Percentiles rank a stretch among this genome's conserved stretches.
Conservation (phyloP, 345 rosid species). For the Dipteronia sinensis region DNA sequence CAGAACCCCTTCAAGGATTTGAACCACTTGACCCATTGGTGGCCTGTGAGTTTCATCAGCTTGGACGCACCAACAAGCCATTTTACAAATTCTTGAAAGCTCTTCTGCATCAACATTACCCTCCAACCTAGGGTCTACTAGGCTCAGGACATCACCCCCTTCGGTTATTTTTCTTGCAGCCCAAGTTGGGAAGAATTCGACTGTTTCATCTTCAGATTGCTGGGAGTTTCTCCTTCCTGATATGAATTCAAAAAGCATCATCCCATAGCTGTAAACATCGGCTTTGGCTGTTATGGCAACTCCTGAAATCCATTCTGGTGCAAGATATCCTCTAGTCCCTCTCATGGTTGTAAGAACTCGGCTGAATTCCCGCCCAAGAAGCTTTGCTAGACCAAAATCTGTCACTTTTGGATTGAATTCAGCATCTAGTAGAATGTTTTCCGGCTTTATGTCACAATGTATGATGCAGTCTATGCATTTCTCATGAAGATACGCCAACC, state of each 20-base stretch:
- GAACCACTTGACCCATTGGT: conserved; percentile 84
- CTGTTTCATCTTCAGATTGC: conserved; percentile 47
- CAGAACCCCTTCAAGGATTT: conserved; percentile 72
- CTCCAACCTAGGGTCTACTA: conserved; percentile 56
- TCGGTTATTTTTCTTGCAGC: conserved; percentile 50
- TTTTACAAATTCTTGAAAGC: conserved; percentile 58
- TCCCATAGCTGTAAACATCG: conserved; percentile 88
- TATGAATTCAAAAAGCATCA: conserved; percentile 81
- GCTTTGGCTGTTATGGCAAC: conserved; percentile 80
- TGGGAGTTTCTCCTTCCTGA: conserved; percentile 80
- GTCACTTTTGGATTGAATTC: conserved; percentile 78
- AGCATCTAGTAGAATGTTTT: conserved; percentile 72
- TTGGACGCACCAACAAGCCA: conserved; percentile 89
- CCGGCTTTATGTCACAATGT: conserved; percentile 89
- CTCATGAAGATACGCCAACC: conserved; percentile 76
- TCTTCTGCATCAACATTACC: conserved; percentile 55
- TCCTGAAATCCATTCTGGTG: conserved; percentile 92
- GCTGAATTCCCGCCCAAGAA: conserved; percentile 79
- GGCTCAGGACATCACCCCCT: conserved; percentile 48
- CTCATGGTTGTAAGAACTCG: conserved; percentile 80
- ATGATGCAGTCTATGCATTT: conserved; percentile 86
- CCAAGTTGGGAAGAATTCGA: conserved; percentile 60
- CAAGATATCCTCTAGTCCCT: conserved; percentile 92
- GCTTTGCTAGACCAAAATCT: conserved; percentile 87
- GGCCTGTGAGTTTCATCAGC: conserved; percentile 78